These are phyloP conservation scores for Tolypocladium capitatum DNA, from an alignment of 2,329 filamentous ascomycete genomes.

Conservation along the genomic window DNA sequence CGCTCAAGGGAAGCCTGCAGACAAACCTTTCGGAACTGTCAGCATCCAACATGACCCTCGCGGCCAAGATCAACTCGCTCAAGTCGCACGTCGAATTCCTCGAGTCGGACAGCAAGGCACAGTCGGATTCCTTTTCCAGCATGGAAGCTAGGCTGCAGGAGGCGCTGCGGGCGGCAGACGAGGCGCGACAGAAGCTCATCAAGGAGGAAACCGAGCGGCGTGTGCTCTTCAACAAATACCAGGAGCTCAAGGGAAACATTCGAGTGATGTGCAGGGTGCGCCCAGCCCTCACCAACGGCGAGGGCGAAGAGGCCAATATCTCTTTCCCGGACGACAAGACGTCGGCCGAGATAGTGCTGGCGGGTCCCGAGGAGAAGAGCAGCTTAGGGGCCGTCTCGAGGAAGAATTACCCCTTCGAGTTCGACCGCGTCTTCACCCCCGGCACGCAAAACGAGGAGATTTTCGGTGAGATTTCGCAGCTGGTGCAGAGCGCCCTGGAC, in stretches of 20 bases:
- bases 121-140: conserved; percentile 71
- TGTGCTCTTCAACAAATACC: conserved; percentile 92
- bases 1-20: conserved; percentile 40
- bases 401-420: conserved; percentile 75
- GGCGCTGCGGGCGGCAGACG: conserved; percentile 54
- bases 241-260: conserved; percentile 96
- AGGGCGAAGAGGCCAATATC: conserved; percentile 59
- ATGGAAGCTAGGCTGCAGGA: conserved; percentile 73
- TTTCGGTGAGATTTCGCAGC: conserved; percentile 91
- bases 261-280: conserved; percentile 95
- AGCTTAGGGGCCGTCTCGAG: conserved; percentile 63
- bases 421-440: conserved; percentile 85
- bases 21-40: conserved; percentile 44
- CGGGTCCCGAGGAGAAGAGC: conserved; percentile 72
- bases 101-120: conserved; percentile 78
- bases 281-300: conserved; percentile 47
- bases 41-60: conserved; percentile 51
- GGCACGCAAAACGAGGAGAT: conserved; percentile 67
- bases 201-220: conserved; percentile 83
- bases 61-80: conserved; percentile 62
- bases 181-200: conserved; percentile 68
- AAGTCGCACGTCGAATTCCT: conserved; percentile 77
- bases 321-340: conserved; percentile 73
- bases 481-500: conserved; percentile 91
- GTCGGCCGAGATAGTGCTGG: conserved; percentile 72